phyloP scores from a whole-genome alignment of 2,329 filamentous ascomycete genomes.

The Neonectria faginata region DNA sequence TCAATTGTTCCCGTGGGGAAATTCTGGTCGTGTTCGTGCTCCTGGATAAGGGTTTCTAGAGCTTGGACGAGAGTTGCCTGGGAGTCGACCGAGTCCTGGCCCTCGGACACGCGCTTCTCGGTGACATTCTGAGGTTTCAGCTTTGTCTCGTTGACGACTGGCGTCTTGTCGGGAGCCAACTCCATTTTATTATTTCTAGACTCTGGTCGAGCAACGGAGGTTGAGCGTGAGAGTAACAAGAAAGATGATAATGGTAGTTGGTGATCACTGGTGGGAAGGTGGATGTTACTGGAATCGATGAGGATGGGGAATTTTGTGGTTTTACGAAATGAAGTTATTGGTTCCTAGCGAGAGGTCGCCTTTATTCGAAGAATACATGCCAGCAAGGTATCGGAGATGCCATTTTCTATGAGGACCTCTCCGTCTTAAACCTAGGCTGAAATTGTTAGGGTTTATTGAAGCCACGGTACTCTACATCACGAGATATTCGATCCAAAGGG shows the following conservation, averaged over 20 bases:
- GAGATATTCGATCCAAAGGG: background rate
- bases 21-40: conserved; percentile 61
- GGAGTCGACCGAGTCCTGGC: background rate
- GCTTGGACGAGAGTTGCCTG: conserved; percentile 9
- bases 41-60: conserved; percentile 48
- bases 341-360: background rate
- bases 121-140: background rate
- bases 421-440: background rate
- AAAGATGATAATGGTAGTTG: background rate
- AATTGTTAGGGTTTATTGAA: background rate
- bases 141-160: background rate
- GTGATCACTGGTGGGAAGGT: background rate
- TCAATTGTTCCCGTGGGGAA: conserved; percentile 57
- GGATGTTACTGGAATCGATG: background rate
- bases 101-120: background rate
- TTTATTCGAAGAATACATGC: background rate
- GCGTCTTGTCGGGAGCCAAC: background rate
- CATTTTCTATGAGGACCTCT: background rate
- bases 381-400: background rate
- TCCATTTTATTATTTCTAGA: background rate
- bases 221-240: background rate
- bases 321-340: no score
- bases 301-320: background rate
- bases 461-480: background rate
- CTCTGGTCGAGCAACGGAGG: background rate